phyloP scores from a whole-genome alignment of 495 filamentous ascomycete genomes.

The Podospora pseudopauciseta region DNA sequence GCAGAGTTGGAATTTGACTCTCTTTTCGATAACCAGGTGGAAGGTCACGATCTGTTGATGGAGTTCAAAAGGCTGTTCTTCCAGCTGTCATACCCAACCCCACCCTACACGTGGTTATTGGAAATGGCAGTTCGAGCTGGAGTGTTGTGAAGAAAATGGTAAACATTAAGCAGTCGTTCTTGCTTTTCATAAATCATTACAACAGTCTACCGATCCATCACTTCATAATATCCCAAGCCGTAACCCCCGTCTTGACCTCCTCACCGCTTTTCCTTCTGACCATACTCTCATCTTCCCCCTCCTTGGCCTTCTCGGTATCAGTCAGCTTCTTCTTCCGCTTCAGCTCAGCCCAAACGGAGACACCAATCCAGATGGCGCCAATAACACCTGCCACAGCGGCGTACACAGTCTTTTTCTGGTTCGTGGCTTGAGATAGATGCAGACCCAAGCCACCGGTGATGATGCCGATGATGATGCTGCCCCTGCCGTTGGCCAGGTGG shows the following conservation, averaged over 20 bases:
- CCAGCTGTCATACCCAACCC: slow-evolving; percentile 26
- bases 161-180: too few relatives aligned
- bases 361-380: slow-evolving; percentile 33
- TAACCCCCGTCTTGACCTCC: background rate
- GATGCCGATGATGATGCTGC: slow-evolving; percentile 56
- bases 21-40: background rate
- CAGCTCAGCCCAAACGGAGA: slow-evolving; percentile 24
- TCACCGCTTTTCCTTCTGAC: background rate
- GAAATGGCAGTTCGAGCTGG: too few relatives aligned
- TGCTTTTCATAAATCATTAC: too few relatives aligned
- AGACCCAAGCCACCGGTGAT: slow-evolving; percentile 68
- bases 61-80: slow-evolving; percentile 26
- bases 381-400: slow-evolving; percentile 34
- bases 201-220: background rate
- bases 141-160: too few relatives aligned
- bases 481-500: slow-evolving; percentile 63
- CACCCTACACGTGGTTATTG: background rate
- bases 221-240: background rate
- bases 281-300: background rate
- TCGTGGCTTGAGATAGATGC: slow-evolving; percentile 36
- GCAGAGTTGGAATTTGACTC: too few relatives aligned
- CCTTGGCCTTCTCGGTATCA: background rate
- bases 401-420: slow-evolving; percentile 30
- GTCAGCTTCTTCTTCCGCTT: slow-evolving; percentile 11
- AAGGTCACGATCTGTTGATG: slow-evolving; percentile 6